These are phyloP conservation scores for Ceratocystis huliohia DNA, from an alignment of 2,329 filamentous ascomycete species.

Conservation along the genomic window DNA sequence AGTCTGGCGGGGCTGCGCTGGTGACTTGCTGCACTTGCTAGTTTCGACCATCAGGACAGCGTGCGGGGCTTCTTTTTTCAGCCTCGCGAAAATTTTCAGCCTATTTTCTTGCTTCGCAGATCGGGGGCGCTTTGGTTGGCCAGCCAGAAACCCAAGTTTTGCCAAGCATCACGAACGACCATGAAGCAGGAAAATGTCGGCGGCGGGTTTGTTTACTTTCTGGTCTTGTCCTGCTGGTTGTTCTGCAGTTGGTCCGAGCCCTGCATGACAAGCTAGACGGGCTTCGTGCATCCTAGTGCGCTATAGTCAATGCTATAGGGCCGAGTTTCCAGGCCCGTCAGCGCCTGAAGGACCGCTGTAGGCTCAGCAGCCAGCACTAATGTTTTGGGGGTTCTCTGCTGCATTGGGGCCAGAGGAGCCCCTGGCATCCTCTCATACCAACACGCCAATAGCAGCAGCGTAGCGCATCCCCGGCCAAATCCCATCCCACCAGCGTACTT, in stretches of 20 bases:
- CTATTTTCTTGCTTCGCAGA: no score
- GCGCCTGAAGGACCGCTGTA: no score
- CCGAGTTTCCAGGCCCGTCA: background rate
- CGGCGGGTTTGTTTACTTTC: background rate
- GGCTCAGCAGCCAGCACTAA: background rate
- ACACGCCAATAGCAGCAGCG: background rate
- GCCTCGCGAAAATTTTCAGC: no score
- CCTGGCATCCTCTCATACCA: background rate
- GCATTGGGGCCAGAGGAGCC: background rate
- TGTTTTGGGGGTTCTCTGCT: no score
- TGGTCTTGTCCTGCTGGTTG: no score
- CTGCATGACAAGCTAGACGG: background rate
- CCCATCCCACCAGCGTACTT: background rate
- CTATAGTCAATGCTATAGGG: background rate
- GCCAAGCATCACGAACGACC: background rate
- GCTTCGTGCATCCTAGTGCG: background rate
- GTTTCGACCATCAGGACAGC: no score
- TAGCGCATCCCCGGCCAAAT: conserved; percentile 1
- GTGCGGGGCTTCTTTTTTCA: no score
- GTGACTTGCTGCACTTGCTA: no score
- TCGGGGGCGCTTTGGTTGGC: no score
- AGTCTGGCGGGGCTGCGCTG: no score
- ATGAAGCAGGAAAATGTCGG: background rate
- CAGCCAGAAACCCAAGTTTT: no score
- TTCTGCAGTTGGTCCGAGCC: background rate